Evolutionary conservation across 2,329 filamentous ascomycete genomes (phyloP).

Genomic region (Aspergillus fijiensis): DNA sequence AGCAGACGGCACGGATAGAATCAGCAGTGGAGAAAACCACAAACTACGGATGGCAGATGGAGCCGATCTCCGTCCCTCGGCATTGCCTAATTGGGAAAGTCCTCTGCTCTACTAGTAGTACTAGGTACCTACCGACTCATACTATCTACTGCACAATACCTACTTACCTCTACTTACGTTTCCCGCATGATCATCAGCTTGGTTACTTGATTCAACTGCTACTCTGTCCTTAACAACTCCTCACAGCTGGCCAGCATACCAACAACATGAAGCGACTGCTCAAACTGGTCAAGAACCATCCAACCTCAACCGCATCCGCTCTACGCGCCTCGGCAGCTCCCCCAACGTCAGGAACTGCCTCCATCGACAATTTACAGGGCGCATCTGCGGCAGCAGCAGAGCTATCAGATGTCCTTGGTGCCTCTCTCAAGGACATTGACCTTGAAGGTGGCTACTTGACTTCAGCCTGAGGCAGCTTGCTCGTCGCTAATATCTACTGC

Average conservation of each 20-base stretch:
- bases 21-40: no score
- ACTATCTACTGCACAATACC: no score
- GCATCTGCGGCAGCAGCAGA: constrained; percentile 8
- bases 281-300: constrained; percentile 3
- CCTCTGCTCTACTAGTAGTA: no score
- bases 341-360: constrained; percentile 5
- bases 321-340: neutral
- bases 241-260: neutral
- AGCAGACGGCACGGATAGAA: no score
- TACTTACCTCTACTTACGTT: neutral
- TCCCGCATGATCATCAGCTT: neutral
- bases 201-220: neutral
- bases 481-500: neutral
- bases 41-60: neutral
- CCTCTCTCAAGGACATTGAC: constrained; percentile 4
- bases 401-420: constrained; percentile 2
- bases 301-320: neutral
- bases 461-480: no score
- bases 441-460: constrained; percentile 1
- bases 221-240: neutral
- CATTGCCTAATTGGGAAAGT: no score
- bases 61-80: neutral
- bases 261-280: neutral
- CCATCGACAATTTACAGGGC: constrained; percentile 7
- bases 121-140: no score